Evolutionary conservation across 2,329 filamentous ascomycete species (phyloP), one percentile per base, ranked within the genome.

Genomic region (Pezicula neosporulosa): DNA sequence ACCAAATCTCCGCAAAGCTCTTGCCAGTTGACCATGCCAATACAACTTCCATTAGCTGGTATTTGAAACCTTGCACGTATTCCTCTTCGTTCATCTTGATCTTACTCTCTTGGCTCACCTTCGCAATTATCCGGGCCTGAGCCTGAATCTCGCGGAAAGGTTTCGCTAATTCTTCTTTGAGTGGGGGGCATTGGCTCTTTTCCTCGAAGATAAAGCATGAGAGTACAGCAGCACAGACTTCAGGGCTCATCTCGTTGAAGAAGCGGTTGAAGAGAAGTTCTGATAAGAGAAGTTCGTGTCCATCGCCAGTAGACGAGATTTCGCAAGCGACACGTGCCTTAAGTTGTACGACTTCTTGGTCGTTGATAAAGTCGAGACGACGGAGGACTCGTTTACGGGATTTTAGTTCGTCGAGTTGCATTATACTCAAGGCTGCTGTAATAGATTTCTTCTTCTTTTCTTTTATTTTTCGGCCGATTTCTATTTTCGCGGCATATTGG

Each of bases 191-290:
- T 62, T 93, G 88, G 44, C 89, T 85, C 77, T 95, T 96, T 73
- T 99, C 94, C 66, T 99, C 95, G 60, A 97, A 97, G 58, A 99
- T 94, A 73, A 99, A 97, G 65, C 90, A 92, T 62, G 90, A 95
- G 53, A 99, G 78, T 6, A 92, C 83, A 0, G 93, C 82, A 1
- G 94, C 94, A 62, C 87, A 89, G 59, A 93, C 81, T 69, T 97
- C 93, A 0, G 94, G 91, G 0, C 85, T 85, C 41, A 97, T 76
- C 66, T 97, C 92, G 67, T 97, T 99, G 80, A 99, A 99, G 78
- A 97, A 97, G 37, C 92, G 84, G 69, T 97, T 95, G 71, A 99
- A 97, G 1, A 99, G 80, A 27, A 99, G 78, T 70, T 99, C 94
- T 12, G 89, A 91, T 5, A 99, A 80, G 57, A 99, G 85, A 39